Percentiles rank a stretch among this genome's conserved stretches.
phyloP scores from a whole-genome alignment of 2,329 filamentous ascomycete species.

The Anthostomella pinea region DNA sequence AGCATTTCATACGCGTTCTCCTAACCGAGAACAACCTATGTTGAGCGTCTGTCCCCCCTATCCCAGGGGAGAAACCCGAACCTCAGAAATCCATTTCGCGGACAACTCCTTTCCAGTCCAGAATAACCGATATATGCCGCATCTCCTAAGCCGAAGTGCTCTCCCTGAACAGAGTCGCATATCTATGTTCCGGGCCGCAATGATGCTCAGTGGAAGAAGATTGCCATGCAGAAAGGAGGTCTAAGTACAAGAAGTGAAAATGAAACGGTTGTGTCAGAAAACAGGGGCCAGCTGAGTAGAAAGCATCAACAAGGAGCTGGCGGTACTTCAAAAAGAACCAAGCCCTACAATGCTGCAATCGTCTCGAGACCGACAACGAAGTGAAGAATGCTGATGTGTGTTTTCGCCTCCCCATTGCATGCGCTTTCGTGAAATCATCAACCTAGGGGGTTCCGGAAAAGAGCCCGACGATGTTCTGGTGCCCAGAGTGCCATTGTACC shows the following conservation, averaged over 20 bases:
- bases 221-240: constrained; percentile 19
- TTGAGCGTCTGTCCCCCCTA: too few relatives aligned
- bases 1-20: constrained; percentile 2
- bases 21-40: too few relatives aligned
- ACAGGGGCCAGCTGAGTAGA: constrained; percentile 18
- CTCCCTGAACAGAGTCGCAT: constrained; percentile 1
- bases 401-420: too few relatives aligned
- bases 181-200: constrained; percentile 1
- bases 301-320: constrained; percentile 7
- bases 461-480: too few relatives aligned
- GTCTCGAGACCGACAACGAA: constrained; percentile 23
- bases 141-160: background rate
- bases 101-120: background rate
- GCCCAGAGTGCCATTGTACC: too few relatives aligned
- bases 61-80: background rate
- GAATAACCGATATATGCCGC: constrained; percentile 2
- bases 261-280: constrained; percentile 19
- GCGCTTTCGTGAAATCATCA: too few relatives aligned
- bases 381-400: constrained; percentile 18
- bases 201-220: constrained; percentile 10
- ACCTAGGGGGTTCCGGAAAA: too few relatives aligned
- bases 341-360: constrained; percentile 14
- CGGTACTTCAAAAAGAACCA: constrained; percentile 14
- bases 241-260: constrained; percentile 28
- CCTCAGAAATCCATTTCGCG: constrained; percentile 1